Conservation (phyloP, 495 filamentous ascomycete genomes). For the Cercophora sp. region DNA sequence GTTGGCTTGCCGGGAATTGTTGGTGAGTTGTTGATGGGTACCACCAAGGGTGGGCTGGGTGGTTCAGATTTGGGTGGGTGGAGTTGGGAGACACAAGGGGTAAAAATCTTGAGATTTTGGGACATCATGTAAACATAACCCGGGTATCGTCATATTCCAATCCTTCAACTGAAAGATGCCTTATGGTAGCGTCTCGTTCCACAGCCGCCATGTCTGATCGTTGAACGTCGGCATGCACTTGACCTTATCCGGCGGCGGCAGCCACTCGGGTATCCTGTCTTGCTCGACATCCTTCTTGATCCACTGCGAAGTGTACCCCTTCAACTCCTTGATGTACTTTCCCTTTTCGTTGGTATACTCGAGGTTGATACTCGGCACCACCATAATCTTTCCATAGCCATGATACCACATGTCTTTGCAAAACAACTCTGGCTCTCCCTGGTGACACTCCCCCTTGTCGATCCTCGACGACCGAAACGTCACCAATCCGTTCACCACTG, state of each 20-base stretch:
- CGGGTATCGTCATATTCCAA: background rate
- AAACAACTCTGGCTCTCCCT: constrained; percentile 48
- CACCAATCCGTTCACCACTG: constrained; percentile 29
- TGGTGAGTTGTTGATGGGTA: no score
- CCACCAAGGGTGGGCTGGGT: no score
- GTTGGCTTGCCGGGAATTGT: no score
- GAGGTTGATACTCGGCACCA: constrained; percentile 46
- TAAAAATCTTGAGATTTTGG: no score
- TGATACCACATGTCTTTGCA: constrained; percentile 47
- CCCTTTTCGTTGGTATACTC: constrained; percentile 40
- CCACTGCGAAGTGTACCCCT: constrained; percentile 33
- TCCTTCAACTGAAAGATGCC: background rate
- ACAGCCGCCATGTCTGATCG: constrained; percentile 21
- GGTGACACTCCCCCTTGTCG: constrained; percentile 38
- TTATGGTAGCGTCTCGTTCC: constrained; percentile 17
- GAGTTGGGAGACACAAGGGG: no score
- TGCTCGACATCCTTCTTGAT: background rate
- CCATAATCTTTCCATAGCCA: constrained; percentile 45
- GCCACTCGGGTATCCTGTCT: constrained; percentile 1
- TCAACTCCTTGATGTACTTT: constrained; percentile 34
- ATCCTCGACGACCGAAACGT: constrained; percentile 29
- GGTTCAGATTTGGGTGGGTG: no score
- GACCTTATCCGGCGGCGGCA: constrained; percentile 21
- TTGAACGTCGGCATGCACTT: constrained; percentile 22
- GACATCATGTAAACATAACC: no score